phyloP scores from a whole-genome alignment of 371 early-diverging fungal genomes.

The Mortierella sp. region DNA sequence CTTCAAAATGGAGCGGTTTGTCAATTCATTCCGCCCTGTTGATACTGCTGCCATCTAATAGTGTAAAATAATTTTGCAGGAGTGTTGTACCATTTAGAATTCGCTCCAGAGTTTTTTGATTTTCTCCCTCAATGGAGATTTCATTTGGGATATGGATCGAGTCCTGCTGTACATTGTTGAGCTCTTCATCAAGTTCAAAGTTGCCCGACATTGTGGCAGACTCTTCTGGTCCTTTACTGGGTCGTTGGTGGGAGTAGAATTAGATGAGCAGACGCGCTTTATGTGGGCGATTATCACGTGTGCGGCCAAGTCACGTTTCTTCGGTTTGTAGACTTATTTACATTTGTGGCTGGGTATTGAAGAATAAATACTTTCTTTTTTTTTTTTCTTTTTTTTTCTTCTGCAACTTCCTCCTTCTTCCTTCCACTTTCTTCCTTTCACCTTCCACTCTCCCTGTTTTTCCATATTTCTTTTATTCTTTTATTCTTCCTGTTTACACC shows the following conservation, averaged over 20 bases:
- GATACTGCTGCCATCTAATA: too few species aligned
- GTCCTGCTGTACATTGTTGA: slow-evolving; percentile 76
- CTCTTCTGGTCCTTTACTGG: too few species aligned
- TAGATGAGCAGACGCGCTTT: too few species aligned
- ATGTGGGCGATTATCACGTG: too few species aligned
- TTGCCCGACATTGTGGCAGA: slow-evolving; percentile 54
- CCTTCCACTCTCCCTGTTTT: not conserved
- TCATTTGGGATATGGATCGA: slow-evolving; percentile 68
- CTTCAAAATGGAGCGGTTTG: too few species aligned
- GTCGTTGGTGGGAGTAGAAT: too few species aligned
- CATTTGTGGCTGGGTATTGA: slow-evolving; percentile 11
- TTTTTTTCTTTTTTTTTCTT: slow-evolving; percentile 4
- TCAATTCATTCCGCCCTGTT: too few species aligned
- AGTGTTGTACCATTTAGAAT: slow-evolving; percentile 63
- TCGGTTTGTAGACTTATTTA: not conserved
- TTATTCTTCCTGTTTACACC: not conserved
- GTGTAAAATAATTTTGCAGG: not conserved
- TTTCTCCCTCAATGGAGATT: slow-evolving; percentile 68
- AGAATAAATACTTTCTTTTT: slow-evolving; percentile 4
- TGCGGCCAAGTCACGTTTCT: not conserved
- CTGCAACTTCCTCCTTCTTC: not conserved
- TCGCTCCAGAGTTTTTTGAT: slow-evolving; percentile 64
- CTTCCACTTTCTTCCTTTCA: not conserved
- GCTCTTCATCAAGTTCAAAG: slow-evolving; percentile 82
- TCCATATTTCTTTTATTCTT: not conserved